These are phyloP conservation scores for Ceratocystis lukuohia DNA, from an alignment of 2,329 filamentous ascomycete species.

Conservation along the genomic window DNA sequence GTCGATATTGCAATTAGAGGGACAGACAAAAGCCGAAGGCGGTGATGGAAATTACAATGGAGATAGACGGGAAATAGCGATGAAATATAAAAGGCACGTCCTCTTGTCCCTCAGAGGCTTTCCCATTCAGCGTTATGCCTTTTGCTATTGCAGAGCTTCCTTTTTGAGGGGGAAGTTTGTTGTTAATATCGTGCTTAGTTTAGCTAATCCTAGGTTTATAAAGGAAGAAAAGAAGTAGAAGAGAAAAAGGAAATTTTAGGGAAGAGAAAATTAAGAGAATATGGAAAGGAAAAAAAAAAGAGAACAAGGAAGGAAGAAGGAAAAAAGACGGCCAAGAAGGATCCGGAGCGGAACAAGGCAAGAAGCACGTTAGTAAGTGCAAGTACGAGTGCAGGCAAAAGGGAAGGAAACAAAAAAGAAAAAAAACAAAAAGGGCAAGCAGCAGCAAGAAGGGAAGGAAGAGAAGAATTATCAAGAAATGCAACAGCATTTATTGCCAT, in stretches of 20 bases:
- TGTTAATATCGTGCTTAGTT: background rate
- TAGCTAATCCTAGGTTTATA: too few species aligned
- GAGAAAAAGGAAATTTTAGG: background rate
- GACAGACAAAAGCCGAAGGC: background rate
- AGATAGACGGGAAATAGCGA: background rate
- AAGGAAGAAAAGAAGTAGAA: background rate
- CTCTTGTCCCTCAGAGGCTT: background rate
- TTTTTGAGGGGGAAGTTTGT: background rate
- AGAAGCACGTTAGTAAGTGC: background rate
- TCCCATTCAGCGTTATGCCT: background rate
- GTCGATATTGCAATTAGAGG: background rate
- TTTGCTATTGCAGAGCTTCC: background rate
- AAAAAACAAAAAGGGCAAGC: background rate
- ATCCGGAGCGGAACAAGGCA: background rate
- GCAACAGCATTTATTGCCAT: too few species aligned
- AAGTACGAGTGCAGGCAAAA: background rate
- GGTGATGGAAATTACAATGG: background rate
- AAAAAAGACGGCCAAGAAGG: background rate
- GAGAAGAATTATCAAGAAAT: too few species aligned
- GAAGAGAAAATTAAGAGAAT: background rate
- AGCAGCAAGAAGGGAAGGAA: background rate
- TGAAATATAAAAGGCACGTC: background rate
- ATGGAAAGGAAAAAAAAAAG: background rate
- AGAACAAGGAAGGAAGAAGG: background rate
- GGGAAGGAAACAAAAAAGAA: background rate